Base-by-base conservation (phyloP, 2,329 filamentous ascomycete species). In the Teratosphaeria zuluensis region DNA sequence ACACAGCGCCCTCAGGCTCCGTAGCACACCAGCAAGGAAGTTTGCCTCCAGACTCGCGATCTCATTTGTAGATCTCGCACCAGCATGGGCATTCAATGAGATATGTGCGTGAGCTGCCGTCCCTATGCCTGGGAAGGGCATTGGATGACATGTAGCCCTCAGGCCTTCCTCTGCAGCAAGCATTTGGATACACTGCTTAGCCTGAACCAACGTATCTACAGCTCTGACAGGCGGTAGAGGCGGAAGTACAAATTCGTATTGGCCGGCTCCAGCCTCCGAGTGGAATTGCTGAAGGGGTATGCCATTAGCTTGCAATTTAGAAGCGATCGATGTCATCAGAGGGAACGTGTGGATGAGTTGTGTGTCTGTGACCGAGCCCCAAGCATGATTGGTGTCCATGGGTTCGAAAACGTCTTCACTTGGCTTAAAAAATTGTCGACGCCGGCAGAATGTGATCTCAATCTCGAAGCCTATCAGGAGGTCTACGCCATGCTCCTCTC, bases 391-490 rank as follows among this genome's bases (percentile, higher is more conserved):
- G 53, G 80, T 78, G 7, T 80, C 81, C n/a, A 80, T 69, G 0
- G 87, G 77, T 66, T 9, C 55, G 65, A 61, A 77, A 12, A 38
- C 14, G 33, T 64, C 56, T 16, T 24, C 30, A n/a, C 21, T 7
- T 46, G 51, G 19, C 1, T 48, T 5, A 19, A 8, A n/a, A 21
- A 9, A 19, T 58, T 59, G 42, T 35, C 72, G 66, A 21, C 79
- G 78, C 48, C 79, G 78, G 63, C 92, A 76, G 63, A 95, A 85
- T 1, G 89, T 79, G 9, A 94, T 82, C 72, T 95, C 90, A 48
- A 95, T 84, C 71, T 95, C 90, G 64, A 94, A 95, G 0, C 90
- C 90, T 16, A 90, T 73, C 0, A 86, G 76, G 54, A 91, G 83
- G 2, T 78, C 72, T 2, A 90, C 76, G 1, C 78, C 77, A 42